Evolutionary conservation across 371 early-diverging fungal species (phyloP), one percentile per base, ranked within the genome.

Genomic region (Umbelopsis sp.): DNA sequence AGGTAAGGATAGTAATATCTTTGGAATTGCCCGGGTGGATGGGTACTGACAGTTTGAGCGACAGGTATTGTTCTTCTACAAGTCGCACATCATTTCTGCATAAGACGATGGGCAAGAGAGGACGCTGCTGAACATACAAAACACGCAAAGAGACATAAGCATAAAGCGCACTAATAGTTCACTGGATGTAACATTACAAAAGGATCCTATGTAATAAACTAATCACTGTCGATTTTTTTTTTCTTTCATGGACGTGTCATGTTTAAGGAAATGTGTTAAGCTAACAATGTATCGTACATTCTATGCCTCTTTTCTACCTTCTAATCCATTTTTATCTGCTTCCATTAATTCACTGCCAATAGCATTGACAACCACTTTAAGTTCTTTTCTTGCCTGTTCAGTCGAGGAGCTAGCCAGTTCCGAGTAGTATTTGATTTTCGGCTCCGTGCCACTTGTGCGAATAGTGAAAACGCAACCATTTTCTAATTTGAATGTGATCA

Each of bases 341-440:
- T 86, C 84, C 65, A 88, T 78, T 25, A 88, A 72, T 63, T 86
- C 85, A 14, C 66, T 72, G 25, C 84, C 86, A 76, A 88, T 86
- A 53, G 87, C 86, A 18, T 81, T 78, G 53, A 87, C 86, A 22
- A 87, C 83, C 44, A 72, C 74, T 62, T 70, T 71, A 29, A 85
- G 68, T 44, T 85, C 85, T 12, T 52, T 63, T 41, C 73, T 82
- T 41, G 87, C 87, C 70, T 88, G 80, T 18, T 76, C 82, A 68
- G 86, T 85, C 18, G 70, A 72, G 9, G 73, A 66, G 16, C 90
- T 91, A 44, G 87, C 82, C 44, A 93, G 83, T 72, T 97, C 98
- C 32, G 90, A 83, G 70, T 98, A 98, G 75, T 93, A 98, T 79
- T 98, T 98, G 80, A 98, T 92, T 78, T 97, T 97, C 63, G 97